A percentile compares a stretch with the other conserved stretches of the same genome.
phyloP scores from a whole-genome alignment of 2,329 filamentous ascomycete species.

The Colletotrichum lupini region DNA sequence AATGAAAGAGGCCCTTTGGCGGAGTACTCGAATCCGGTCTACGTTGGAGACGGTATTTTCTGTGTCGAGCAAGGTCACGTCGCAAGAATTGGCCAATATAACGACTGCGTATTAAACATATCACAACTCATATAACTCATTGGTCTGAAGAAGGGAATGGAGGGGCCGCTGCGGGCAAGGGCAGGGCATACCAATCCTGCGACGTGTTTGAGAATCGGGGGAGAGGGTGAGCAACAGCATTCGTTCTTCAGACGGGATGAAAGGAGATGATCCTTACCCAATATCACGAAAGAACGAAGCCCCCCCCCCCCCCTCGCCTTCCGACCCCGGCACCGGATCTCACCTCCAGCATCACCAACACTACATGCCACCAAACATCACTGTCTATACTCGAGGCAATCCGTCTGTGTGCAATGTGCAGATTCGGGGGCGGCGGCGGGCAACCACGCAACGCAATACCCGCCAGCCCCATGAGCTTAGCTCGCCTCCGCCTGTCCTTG shows the following conservation, averaged over 20 bases:
- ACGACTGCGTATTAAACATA: background rate
- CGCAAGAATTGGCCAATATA: background rate
- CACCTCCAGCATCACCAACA: background rate
- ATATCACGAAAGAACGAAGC: background rate
- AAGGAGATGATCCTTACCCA: background rate
- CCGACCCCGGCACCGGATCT: background rate
- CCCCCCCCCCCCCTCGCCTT: too few species aligned
- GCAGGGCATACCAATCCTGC: constrained; percentile 8
- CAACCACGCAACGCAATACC: too few species aligned
- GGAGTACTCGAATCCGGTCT: background rate
- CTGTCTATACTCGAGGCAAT: too few species aligned
- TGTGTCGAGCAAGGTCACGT: background rate
- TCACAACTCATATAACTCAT: background rate
- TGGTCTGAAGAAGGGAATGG: background rate
- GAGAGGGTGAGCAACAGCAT: background rate
- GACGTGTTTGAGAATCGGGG: constrained; percentile 25
- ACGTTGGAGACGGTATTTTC: background rate
- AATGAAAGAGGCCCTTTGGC: background rate
- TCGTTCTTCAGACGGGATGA: constrained; percentile 14
- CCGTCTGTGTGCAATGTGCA: background rate
- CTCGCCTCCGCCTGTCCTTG: background rate
- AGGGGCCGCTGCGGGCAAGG: too few species aligned
- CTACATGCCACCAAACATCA: background rate
- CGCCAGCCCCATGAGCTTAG: background rate
- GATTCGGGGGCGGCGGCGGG: background rate